These are phyloP conservation scores for Periconia sp. DNA, from an alignment of 2,329 filamentous ascomycete species.

Conservation along the genomic window DNA sequence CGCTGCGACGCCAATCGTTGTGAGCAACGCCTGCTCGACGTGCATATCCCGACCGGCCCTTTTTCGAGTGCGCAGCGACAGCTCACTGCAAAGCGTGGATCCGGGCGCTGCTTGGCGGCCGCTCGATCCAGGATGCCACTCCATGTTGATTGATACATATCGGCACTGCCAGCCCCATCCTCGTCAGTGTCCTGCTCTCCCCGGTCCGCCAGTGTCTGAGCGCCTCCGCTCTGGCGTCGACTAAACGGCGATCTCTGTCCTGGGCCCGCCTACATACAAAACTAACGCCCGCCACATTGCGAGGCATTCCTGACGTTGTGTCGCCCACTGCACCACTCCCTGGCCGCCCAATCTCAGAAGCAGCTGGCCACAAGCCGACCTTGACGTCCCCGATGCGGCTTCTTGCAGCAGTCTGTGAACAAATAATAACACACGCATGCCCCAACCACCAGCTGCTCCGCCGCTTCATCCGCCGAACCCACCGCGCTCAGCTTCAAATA, in stretches of 20 bases:
- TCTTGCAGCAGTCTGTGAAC: slow-evolving; percentile 49
- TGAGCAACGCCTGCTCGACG: neutral
- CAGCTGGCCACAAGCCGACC: slow-evolving; percentile 39
- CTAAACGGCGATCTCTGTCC: slow-evolving; percentile 44
- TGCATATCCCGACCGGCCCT: slow-evolving; percentile 15
- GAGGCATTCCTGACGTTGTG: slow-evolving; percentile 47
- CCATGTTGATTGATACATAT: slow-evolving; percentile 42
- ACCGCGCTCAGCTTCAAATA: slow-evolving; percentile 42
- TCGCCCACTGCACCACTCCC: slow-evolving; percentile 46
- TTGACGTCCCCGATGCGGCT: slow-evolving; percentile 48
- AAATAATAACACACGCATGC: slow-evolving; percentile 53
- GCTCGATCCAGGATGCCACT: slow-evolving; percentile 19
- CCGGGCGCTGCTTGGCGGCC: slow-evolving; percentile 20
- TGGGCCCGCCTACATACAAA: slow-evolving; percentile 48
- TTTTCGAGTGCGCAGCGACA: slow-evolving; percentile 11
- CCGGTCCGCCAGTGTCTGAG: slow-evolving; percentile 27
- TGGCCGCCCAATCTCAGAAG: slow-evolving; percentile 42
- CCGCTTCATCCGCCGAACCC: slow-evolving; percentile 49
- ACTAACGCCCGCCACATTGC: slow-evolving; percentile 49
- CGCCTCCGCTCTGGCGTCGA: slow-evolving; percentile 43
- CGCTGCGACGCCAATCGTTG: neutral
- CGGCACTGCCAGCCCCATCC: slow-evolving; percentile 31
- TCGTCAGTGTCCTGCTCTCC: slow-evolving; percentile 32
- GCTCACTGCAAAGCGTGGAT: slow-evolving; percentile 10
- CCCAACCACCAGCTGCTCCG: slow-evolving; percentile 48